A percentile compares a stretch with the other conserved stretches of the same genome.
These are phyloP conservation scores for Carex myosuroides DNA, from an alignment of 176 grass and related monocot genomes.

Conservation along the genomic window DNA sequence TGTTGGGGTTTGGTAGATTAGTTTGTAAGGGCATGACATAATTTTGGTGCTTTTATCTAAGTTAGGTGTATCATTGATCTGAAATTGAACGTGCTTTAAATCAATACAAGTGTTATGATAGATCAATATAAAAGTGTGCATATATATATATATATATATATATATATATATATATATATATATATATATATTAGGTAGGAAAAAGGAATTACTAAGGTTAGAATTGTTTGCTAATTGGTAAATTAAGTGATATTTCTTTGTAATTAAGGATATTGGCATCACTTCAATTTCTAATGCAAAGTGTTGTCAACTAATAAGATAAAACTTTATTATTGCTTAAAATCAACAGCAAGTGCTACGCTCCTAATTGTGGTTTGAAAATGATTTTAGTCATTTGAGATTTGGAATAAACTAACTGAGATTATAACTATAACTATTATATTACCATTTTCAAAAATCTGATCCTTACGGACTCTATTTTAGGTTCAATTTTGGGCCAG, in stretches of 20 bases:
- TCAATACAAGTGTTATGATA: not conserved
- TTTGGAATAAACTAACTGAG: not conserved
- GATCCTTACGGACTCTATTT: not conserved
- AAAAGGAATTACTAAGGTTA: not conserved
- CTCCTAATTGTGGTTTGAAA: not conserved
- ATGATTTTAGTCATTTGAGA: not conserved
- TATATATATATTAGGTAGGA: slow-evolving; percentile 1
- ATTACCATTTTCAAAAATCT: not conserved
- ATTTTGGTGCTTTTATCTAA: not conserved
- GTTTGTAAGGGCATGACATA: not conserved
- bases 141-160: slow-evolving; percentile 1
- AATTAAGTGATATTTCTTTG: not conserved
- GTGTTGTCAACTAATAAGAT: too few species aligned
- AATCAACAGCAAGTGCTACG: not conserved
- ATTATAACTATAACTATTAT: not conserved
- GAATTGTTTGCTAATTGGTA: not conserved
- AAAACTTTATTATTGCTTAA: not conserved
- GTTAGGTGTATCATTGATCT: slow-evolving; percentile 20
- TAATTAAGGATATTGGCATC: not conserved
- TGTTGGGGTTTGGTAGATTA: not conserved
- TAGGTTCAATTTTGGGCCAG: not conserved
- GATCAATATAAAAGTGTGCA: not conserved
- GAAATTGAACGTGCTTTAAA: not conserved
- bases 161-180: slow-evolving; percentile 1
- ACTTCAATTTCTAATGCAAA: not conserved